Base-by-base conservation (phyloP, 2,329 filamentous ascomycete species). In the Aspergillus carbonarius region DNA sequence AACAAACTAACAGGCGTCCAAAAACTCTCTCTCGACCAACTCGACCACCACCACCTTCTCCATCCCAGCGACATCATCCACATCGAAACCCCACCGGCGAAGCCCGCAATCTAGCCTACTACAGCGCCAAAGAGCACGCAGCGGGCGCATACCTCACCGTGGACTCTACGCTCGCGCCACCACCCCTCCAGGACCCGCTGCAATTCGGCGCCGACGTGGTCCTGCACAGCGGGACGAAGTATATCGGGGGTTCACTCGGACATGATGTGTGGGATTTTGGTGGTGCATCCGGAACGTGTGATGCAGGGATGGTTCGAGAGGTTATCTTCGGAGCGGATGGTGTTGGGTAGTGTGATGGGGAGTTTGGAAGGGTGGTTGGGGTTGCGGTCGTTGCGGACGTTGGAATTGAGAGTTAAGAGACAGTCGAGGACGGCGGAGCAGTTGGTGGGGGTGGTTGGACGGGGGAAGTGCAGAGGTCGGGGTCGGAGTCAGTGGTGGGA, bases 151-250 rank as follows among this genome's bases (percentile, higher is more conserved):
- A 85, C 50, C 79, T 97, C 49, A 88, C 87, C 13, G 89, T 97
- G 1, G 93, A 98, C 74, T 87, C 91, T 1, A 98, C 93, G 0
- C 96, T 98, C 76, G 93, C 86, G 6, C 93, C 93, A 32, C 93
- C 93, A 27, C 91, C 91, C 20, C 79, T 98, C 61, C 88, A 91
- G 72, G 90, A 96, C 69, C 92, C 93, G 0, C 93, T 96, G 67
- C 70, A 73, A 25, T 88, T 84, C 72, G 92, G 91, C 42, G 92
- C 89, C 32, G 93, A 97, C 75, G 77, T 92, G 3, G 85, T 96
- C 20, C 89, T 97, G 90, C 93, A 98, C 77, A 88, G 84, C 53
- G 93, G 92, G 4, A 96, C 92, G 15, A 98, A 97, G 82, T 98
- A 97, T 76, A 85, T 98, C 64, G 93, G 93, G 25, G 93, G 93